phyloP scores from a whole-genome alignment of 495 filamentous ascomycete species.

The Arthonia radiata region DNA sequence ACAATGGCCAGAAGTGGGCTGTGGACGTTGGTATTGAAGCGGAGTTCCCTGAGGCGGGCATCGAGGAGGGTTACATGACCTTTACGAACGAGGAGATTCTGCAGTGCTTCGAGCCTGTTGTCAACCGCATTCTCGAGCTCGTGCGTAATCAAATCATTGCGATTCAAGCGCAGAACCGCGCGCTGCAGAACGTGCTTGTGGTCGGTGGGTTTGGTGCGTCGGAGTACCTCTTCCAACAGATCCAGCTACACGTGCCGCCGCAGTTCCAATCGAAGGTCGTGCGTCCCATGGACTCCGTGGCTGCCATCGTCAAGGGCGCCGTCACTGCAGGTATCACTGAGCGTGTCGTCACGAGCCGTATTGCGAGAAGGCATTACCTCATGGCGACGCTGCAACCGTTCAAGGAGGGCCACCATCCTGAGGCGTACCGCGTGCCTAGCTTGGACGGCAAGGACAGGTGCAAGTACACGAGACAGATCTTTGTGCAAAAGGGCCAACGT shows the following conservation, averaged over 20 bases:
- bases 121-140: constrained; percentile 48
- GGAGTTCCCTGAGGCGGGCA: constrained; percentile 51
- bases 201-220: constrained; percentile 54
- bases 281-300: constrained; percentile 53
- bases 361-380: constrained; percentile 93
- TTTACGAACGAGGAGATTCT: constrained; percentile 60
- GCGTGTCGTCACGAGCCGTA: constrained; percentile 83
- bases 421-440: constrained; percentile 89
- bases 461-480: constrained; percentile 97
- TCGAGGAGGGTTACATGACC: constrained; percentile 62
- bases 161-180: constrained; percentile 49
- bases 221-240: constrained; percentile 59
- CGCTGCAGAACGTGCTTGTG: constrained; percentile 45
- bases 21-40: constrained; percentile 56
- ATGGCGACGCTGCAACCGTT: constrained; percentile 98
- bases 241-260: constrained; percentile 58
- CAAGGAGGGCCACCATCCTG: constrained; percentile 94
- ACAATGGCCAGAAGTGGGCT: constrained; percentile 57
- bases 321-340: constrained; percentile 86
- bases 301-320: constrained; percentile 53
- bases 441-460: constrained; percentile 92
- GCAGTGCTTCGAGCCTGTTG: constrained; percentile 55
- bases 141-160: constrained; percentile 57
- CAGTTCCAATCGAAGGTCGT: constrained; percentile 60
- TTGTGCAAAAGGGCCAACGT: constrained; percentile 94